These are phyloP conservation scores for Monosporozyma siamensis DNA, from an alignment of 805 yeast genomes.

Conservation along the genomic window DNA sequence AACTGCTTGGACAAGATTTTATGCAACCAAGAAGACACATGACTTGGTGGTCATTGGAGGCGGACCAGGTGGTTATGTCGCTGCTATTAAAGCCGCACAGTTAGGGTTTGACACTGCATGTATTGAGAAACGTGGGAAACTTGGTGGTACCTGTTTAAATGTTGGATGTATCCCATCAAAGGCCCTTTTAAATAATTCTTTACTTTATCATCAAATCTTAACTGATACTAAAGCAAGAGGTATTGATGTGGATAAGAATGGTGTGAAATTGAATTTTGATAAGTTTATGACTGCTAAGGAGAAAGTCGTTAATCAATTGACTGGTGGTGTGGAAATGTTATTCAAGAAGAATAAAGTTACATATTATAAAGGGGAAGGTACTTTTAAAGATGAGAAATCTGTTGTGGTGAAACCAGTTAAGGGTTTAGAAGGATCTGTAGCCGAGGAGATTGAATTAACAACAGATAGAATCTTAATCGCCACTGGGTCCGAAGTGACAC, in stretches of 20 bases:
- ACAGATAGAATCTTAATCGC: constrained; percentile 91
- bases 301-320: constrained; percentile 76
- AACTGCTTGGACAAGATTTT: constrained; percentile 1
- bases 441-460: constrained; percentile 53
- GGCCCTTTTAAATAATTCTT: constrained; percentile 90
- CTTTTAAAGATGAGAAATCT: constrained; percentile 73
- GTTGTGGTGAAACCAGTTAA: constrained; percentile 78
- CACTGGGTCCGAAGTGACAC: constrained; percentile 97
- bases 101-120: constrained; percentile 91
- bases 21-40: constrained; percentile 42
- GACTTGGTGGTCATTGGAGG: constrained; percentile 96
- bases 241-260: constrained; percentile 58
- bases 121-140: constrained; percentile 88
- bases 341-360: constrained; percentile 93
- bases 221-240: constrained; percentile 84
- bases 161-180: constrained; percentile 99
- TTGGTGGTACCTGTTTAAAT: constrained; percentile 98
- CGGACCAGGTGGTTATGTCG: constrained; percentile 99
- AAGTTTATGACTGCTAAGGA: constrained; percentile 89
- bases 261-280: constrained; percentile 63
- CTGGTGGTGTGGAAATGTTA: constrained; percentile 88
- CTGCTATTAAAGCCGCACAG: constrained; percentile 98
- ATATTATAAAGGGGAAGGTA: constrained; percentile 88
- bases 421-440: constrained; percentile 61
- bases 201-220: constrained; percentile 78